These are phyloP conservation scores for Crotalaria pallida DNA, from an alignment of 306 rosid species.

Conservation along the genomic window DNA sequence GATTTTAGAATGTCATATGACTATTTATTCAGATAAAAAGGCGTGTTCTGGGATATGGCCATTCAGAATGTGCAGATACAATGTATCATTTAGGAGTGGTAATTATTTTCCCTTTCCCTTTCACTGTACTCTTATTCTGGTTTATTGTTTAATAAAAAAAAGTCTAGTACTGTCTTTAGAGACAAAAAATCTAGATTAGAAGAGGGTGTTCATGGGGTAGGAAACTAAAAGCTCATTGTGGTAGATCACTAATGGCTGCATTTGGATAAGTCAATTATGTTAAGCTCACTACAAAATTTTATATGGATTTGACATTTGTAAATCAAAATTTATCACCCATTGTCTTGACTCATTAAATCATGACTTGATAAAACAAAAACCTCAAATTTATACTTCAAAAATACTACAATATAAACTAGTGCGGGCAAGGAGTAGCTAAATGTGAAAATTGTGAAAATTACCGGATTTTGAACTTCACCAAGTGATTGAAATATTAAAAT, in stretches of 20 bases:
- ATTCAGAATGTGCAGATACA: slow-evolving; percentile 76
- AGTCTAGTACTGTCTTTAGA: slow-evolving; percentile 4
- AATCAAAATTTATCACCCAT: not conserved
- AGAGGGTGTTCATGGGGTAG: not conserved
- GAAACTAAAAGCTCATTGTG: not conserved
- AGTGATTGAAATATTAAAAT: not conserved
- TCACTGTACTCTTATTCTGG: not conserved
- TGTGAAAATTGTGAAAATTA: not conserved
- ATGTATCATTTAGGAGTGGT: slow-evolving; percentile 93
- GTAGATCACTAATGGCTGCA: not conserved
- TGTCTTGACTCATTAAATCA: not conserved
- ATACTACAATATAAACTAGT: not conserved
- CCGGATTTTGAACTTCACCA: not conserved
- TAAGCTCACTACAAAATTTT: not conserved
- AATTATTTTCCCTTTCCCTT: slow-evolving; percentile 28
- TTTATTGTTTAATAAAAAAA: not conserved
- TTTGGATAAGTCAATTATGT: not conserved
- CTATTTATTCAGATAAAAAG: slow-evolving; percentile 59
- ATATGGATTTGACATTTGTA: not conserved
- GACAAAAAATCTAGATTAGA: not conserved
- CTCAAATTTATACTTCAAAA: not conserved
- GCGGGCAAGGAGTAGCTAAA: not conserved
- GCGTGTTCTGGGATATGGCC: slow-evolving; percentile 71
- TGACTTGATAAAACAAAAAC: not conserved
- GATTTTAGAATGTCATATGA: slow-evolving; percentile 7